Percentiles rank a stretch among this genome's conserved stretches.
These are phyloP conservation scores for Beauveria sp. DNA, from an alignment of 2,329 filamentous ascomycete genomes.

Conservation along the genomic window DNA sequence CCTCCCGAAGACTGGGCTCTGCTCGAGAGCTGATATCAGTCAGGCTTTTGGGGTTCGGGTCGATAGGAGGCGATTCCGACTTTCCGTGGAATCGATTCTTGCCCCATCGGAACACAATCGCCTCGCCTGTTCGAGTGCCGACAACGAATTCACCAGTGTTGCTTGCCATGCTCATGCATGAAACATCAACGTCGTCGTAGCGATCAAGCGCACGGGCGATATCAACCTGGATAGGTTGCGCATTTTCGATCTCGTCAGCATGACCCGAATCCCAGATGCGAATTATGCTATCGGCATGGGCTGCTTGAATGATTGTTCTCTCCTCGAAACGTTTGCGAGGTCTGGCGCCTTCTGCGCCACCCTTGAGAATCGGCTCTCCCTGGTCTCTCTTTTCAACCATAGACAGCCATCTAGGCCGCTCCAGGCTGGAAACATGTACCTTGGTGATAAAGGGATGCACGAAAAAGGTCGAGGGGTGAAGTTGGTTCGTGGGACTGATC, in stretches of 20 bases:
- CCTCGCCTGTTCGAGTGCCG: conserved; percentile 75
- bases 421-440: conserved; percentile 63
- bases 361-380: conserved; percentile 69
- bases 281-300: conserved; percentile 87
- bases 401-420: conserved; percentile 77
- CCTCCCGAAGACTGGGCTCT: conserved; percentile 68
- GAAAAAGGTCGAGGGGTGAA: conserved; percentile 80
- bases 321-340: conserved; percentile 71
- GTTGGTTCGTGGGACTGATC: conserved; percentile 85
- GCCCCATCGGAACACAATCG: conserved; percentile 84
- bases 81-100: conserved; percentile 64
- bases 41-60: conserved; percentile 59
- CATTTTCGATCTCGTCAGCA: conserved; percentile 88
- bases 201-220: conserved; percentile 73
- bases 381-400: conserved; percentile 78
- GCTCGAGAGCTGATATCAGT: conserved; percentile 66
- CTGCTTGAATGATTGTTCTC: conserved; percentile 76
- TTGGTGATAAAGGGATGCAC: conserved; percentile 83
- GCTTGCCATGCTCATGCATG: conserved; percentile 72
- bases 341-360: conserved; percentile 65
- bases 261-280: conserved; percentile 89
- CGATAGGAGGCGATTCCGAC: conserved; percentile 42
- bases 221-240: conserved; percentile 73
- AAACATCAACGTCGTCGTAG: conserved; percentile 69
- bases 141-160: conserved; percentile 77